Base-by-base conservation (phyloP, 2,329 filamentous ascomycete species). In the Xylaria sp. region DNA sequence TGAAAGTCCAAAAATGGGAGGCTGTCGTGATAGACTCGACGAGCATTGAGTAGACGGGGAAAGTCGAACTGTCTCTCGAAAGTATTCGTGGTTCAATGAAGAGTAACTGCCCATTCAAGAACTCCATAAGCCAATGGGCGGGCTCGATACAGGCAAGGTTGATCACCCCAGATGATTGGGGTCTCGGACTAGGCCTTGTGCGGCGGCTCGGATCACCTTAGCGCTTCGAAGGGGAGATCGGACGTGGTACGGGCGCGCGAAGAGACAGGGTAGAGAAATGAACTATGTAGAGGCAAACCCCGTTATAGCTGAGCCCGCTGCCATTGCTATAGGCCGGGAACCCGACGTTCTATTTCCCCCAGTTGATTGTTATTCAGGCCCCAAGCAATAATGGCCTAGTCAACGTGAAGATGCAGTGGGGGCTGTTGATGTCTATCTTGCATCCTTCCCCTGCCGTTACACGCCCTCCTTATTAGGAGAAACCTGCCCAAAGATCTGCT, bases 401-500 rank as follows among this genome's bases (percentile, higher is more conserved):
- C 38, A 41, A 69, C 60, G 67, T 61, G 67, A 69, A 69, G 65
- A 64, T 58, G 61, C 61, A 68, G 70, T 70, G 70, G 70, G n/a
- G 66, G 67, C 66, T 68, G 56, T 56, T 51, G 62, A 64, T 58
- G 66, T 71, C 67, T 64, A 71, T 68, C 67, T 68, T 72, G 68
- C 67, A 68, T 67, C 48, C 65, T 56, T 64, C 61, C 65, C 64
- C 63, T 54, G 65, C 63, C 63, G 51, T 68, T 63, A 63, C 67
- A 65, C 64, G 57, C 52, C 67, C 64, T 66, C 68, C n/a, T 68
- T 71, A 70, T 68, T 62, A 69, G 64, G 64, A 70, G 44, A 63
- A 68, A 65, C 62, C 65, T 65, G 63, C 64, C n/a, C 53, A 65
- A 70, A 64, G 70, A 71, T 72, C 71, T 72, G 70, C 68, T 73